These are phyloP conservation scores for Protostelium mycophagum DNA, from an alignment of 78 protist species.

Conservation along the genomic window DNA sequence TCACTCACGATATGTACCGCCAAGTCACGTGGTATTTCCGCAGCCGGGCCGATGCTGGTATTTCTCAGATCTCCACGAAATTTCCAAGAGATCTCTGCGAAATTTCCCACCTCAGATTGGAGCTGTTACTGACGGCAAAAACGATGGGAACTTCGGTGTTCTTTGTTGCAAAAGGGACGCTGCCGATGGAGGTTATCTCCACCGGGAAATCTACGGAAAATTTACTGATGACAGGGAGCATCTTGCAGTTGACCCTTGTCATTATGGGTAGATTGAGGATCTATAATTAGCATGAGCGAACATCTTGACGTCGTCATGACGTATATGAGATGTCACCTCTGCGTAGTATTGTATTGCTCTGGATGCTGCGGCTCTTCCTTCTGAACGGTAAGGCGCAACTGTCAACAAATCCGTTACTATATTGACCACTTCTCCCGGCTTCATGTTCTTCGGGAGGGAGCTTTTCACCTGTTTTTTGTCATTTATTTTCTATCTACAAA, in stretches of 20 bases:
- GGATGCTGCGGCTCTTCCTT: background rate
- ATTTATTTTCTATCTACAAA: no score
- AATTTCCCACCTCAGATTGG: background rate
- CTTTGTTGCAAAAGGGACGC: background rate
- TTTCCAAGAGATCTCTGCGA: background rate
- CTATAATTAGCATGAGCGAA: no score
- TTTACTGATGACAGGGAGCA: background rate
- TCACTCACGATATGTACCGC: background rate
- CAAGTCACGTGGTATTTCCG: background rate
- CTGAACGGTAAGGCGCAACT: background rate
- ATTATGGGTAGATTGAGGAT: no score
- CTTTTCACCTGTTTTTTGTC: no score
- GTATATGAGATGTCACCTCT: background rate
- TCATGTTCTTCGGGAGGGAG: background rate
- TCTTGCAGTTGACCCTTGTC: background rate
- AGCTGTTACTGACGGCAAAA: background rate
- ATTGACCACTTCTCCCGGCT: background rate
- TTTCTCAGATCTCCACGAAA: background rate
- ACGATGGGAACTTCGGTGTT: background rate
- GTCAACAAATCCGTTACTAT: background rate
- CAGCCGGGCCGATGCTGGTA: background rate
- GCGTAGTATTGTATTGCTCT: background rate
- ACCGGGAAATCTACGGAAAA: background rate
- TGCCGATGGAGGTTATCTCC: background rate
- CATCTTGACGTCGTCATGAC: no score